Conservation (phyloP, 2,329 filamentous ascomycete genomes). For the Fusarium acutatum region DNA sequence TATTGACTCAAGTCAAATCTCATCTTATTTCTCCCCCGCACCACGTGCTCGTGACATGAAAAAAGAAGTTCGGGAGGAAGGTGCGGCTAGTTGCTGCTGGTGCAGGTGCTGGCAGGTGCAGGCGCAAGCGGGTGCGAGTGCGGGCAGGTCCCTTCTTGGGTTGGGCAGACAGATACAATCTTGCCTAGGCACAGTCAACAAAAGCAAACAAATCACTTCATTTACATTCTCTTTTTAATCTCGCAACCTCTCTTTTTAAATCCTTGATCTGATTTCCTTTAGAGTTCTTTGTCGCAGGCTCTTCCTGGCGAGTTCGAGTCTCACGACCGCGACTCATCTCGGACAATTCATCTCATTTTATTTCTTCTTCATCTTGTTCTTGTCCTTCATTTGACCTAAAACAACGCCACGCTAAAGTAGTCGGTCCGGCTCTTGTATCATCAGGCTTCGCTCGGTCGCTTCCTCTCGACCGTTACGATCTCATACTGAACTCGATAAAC, state of each 20-base stretch:
- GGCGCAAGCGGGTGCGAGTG: neutral
- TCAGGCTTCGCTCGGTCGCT: neutral
- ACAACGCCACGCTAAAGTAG: slow-evolving; percentile 16
- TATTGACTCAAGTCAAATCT: neutral
- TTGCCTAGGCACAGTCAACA: neutral
- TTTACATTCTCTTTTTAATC: slow-evolving; percentile 4
- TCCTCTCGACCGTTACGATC: slow-evolving; percentile 24
- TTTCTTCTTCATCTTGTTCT: neutral
- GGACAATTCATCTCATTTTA: slow-evolving; percentile 1
- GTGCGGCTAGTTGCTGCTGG: neutral
- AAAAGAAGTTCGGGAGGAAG: slow-evolving; percentile 15
- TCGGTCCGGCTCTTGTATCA: slow-evolving; percentile 29
- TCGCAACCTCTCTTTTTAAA: slow-evolving; percentile 2
- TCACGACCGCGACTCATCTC: neutral
- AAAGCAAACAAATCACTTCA: slow-evolving; percentile 15
- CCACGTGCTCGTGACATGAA: slow-evolving; percentile 33
- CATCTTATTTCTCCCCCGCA: slow-evolving; percentile 24
- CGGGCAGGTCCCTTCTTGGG: slow-evolving; percentile 7
- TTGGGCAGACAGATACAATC: slow-evolving; percentile 5
- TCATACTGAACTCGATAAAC: slow-evolving; percentile 15
- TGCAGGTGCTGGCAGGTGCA: neutral
- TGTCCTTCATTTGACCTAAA: slow-evolving; percentile 3
- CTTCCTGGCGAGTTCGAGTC: neutral
- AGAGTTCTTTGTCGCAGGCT: neutral
- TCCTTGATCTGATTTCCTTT: neutral